Evolutionary conservation across 1,284 basidiomycete genomes (phyloP).

Genomic region (Volvariella surrecta): DNA sequence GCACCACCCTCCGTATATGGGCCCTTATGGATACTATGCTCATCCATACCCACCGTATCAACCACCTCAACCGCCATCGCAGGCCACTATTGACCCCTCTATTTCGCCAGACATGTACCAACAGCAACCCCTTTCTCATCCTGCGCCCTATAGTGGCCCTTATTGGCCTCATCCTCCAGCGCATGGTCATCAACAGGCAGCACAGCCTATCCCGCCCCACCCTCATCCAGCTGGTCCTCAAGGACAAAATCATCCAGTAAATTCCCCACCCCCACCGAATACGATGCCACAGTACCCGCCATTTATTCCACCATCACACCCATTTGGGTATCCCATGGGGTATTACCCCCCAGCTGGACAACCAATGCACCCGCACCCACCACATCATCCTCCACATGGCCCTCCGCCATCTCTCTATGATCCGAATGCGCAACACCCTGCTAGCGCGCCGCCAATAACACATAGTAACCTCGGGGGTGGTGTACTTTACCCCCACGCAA

Average conservation of each 20-base stretch:
- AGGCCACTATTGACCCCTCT: slow-evolving; percentile 10
- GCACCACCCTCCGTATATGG: slow-evolving; percentile 14
- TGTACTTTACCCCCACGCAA: slow-evolving; percentile 12
- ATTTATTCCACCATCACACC: slow-evolving; percentile 14
- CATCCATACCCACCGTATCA: slow-evolving; percentile 5
- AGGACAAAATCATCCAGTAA: slow-evolving; percentile 8
- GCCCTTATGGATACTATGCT: slow-evolving; percentile 8
- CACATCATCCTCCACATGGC: slow-evolving; percentile 7
- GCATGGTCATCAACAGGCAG: slow-evolving; percentile 36
- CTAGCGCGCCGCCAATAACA: slow-evolving; percentile 12
- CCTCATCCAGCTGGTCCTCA: slow-evolving; percentile 14
- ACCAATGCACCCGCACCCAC: slow-evolving; percentile 6
- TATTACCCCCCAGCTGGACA: slow-evolving; percentile 8
- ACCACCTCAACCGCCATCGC: slow-evolving; percentile 12
- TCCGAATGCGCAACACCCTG: slow-evolving; percentile 8
- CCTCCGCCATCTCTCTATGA: slow-evolving; percentile 6
- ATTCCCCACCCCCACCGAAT: slow-evolving; percentile 7
- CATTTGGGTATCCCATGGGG: slow-evolving; percentile 12
- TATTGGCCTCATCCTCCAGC: slow-evolving; percentile 26
- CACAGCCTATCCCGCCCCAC: slow-evolving; percentile 30
- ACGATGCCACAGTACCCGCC: slow-evolving; percentile 12
- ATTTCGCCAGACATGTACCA: background rate
- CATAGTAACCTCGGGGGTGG: slow-evolving; percentile 10
- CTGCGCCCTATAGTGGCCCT: slow-evolving; percentile 15
- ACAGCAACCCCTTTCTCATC: slow-evolving; percentile 20